Conservation (phyloP, 768 basidiomycete species). For the Tephrocybe sp. region DNA sequence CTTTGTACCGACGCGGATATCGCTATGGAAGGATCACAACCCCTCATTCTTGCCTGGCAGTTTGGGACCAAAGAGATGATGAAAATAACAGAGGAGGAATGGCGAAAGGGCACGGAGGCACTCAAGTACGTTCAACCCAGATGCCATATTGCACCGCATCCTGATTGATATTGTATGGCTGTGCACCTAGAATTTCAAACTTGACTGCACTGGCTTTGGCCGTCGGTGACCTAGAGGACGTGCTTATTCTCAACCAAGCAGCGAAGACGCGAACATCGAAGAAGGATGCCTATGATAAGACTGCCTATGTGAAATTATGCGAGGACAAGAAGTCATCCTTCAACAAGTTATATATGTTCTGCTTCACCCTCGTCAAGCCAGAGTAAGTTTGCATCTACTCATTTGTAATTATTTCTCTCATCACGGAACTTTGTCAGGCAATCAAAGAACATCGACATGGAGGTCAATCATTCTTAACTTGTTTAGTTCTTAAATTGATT, state of each 20-base stretch:
- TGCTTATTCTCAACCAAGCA: constrained; percentile 55
- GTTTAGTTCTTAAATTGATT: neutral
- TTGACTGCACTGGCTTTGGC: constrained; percentile 45
- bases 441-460: constrained; percentile 78
- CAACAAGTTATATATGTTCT: constrained; percentile 64
- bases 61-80: constrained; percentile 69
- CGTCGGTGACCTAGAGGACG: constrained; percentile 58
- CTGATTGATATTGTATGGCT: constrained; percentile 1
- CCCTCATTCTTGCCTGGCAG: constrained; percentile 77
- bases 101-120: constrained; percentile 52
- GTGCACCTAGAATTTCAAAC: constrained; percentile 37
- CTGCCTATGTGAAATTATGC: constrained; percentile 48
- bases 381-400: constrained; percentile 46
- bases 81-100: constrained; percentile 65
- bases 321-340: constrained; percentile 52
- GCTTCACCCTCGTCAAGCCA: constrained; percentile 68
- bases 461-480: constrained; percentile 45
- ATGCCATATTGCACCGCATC: neutral
- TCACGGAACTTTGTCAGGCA: constrained; percentile 38
- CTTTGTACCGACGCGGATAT: constrained; percentile 71
- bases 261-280: constrained; percentile 33
- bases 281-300: constrained; percentile 57
- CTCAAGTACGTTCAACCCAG: constrained; percentile 34
- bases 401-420: neutral
- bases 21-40: constrained; percentile 68